Base-by-base conservation (phyloP, 129 eudicot genomes). In the Glebionis coronaria region DNA sequence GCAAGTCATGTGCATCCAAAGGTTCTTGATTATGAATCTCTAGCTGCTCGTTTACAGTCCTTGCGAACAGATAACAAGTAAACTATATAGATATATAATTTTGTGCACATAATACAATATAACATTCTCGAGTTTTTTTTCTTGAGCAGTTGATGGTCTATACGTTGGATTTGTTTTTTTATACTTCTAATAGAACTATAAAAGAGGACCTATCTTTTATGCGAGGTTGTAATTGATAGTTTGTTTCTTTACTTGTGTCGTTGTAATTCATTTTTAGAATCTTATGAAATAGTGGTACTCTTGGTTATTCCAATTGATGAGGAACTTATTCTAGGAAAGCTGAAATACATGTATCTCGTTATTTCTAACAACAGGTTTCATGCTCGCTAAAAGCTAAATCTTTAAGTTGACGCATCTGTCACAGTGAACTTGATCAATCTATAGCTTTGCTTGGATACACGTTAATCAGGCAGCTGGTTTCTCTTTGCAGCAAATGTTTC, bases 1-100 rank as follows among this genome's bases (percentile, higher is more conserved):
- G 81, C 89, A 20, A 86, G 84, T 66, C 95, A 92, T 82, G 96
- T 92, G 65, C 98, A 88, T 79, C 96, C 98, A 44, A 92, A 92
- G 78, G 95, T 92, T 69, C 96, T 95, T n/a, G 98, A 92, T 31
- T 92, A 83, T 47, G 95, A 88, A n/a, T 57, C 78, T 44, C 31
- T 92, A 40, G 80, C 84, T 46, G 84, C 95, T 42, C 82, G 80
- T n/a, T 61, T 92, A 4, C 87, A 79, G 81, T 75, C 92, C 12
- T 46, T 84, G 56, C 73, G 90, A 27, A 73, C 29, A 15, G 71
- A 66, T 83, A 87, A 71, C 44, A 55, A 70, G 55, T 84, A 74
- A n/a, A 79, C 10, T 49, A 47, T 9, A 57, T 63, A 72, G 35
- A 51, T 25, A 23, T 69, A 70, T 70, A 70, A 51, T 45, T 19